Evolutionary conservation across 495 filamentous ascomycete species (phyloP).

Genomic region (Cercophora scortea): DNA sequence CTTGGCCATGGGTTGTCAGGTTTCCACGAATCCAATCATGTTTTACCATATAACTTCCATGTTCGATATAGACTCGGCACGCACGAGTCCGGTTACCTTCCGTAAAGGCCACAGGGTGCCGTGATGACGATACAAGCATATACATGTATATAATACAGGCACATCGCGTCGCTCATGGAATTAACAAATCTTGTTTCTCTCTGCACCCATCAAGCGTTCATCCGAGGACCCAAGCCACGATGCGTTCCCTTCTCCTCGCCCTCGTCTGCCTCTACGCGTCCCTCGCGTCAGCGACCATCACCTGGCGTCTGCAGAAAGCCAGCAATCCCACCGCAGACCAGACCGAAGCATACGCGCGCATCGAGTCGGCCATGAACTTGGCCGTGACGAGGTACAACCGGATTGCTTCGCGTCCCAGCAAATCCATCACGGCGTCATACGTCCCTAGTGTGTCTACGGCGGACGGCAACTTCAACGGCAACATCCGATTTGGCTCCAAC

Average conservation of each 20-base stretch:
- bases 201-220: no score
- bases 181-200: no score
- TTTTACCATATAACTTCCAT: no score
- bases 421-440: slow-evolving; percentile 29
- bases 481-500: slow-evolving; percentile 36
- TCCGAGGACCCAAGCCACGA: slow-evolving; percentile 3
- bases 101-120: no score
- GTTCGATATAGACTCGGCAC: no score
- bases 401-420: slow-evolving; percentile 20
- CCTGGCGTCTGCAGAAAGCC: slow-evolving; percentile 21
- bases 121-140: no score
- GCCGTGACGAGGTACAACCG: slow-evolving; percentile 30
- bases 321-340: slow-evolving; percentile 30
- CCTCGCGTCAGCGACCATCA: slow-evolving; percentile 21
- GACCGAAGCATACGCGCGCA: slow-evolving; percentile 27
- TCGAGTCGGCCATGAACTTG: slow-evolving; percentile 27
- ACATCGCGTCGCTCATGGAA: no score
- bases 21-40: no score
- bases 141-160: no score
- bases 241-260: slow-evolving; percentile 24
- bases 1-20: no score
- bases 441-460: slow-evolving; percentile 31
- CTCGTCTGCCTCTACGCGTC: slow-evolving; percentile 14
- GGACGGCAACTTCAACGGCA: slow-evolving; percentile 35
- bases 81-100: no score